Evolutionary conservation across 2,329 filamentous ascomycete genomes (phyloP), one percentile per base, ranked within the genome.

Genomic region (Trichophyton equinum): DNA sequence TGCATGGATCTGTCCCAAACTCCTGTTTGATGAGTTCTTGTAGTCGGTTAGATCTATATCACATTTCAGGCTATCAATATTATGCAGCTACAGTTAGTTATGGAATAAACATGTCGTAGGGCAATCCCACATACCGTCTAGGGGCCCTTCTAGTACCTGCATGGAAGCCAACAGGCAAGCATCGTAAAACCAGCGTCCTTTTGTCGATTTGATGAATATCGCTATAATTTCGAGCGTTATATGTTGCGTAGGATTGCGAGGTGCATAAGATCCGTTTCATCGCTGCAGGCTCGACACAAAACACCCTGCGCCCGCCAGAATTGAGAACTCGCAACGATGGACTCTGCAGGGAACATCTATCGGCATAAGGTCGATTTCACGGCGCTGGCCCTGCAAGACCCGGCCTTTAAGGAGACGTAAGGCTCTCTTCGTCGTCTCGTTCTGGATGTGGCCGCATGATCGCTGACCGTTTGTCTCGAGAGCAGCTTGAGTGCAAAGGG

Each of bases 321-420:
- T 36, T n/a, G 20, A 55, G 15, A n/a, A 9, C 33, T 20, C 30
- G 27, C 11, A n/a, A 51, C 46, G 25, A 75, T 75, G 73, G 68
- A 69, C 42, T 63, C 66, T n/a, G 61, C 71, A 8, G 69, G 71
- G 61, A 77, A 77, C 62, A 73, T 79, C 51, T 86, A 86, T 71
- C 76, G 78, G 59, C 74, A 80, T 27, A 80, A 80, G 47, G 75
- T 88, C 30, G 81, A 88, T 67, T 88, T 88, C 69, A 75, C 78
- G 38, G 74, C 76, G 15, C 76, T 89, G n/a, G 82, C 84, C 6
- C 72, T 80, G 30, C 76, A 79, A 60, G 83, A 84, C 65, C 72
- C 77, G 1, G 79, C 81, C 6, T 87, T 88, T 69, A 81, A 81
- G 2, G 81, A 80, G 71, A 70, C 76, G 81, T 83, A 69, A 62